Conservation (phyloP, 768 basidiomycete species). For the Xerocomus potaroensis region DNA sequence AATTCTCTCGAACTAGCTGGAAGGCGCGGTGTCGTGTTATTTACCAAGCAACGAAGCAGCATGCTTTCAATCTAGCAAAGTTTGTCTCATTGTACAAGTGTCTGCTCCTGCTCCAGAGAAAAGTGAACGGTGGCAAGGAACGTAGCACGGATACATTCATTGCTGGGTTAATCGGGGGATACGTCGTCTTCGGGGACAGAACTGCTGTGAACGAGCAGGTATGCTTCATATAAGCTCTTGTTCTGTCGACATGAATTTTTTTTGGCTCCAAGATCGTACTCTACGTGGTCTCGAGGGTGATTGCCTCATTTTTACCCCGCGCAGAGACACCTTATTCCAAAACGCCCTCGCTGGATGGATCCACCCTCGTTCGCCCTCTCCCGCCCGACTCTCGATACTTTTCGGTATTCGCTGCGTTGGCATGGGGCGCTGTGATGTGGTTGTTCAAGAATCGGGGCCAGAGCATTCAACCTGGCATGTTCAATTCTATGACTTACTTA, state of each 20-base stretch:
- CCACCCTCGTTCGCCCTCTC: slow-evolving; percentile 54
- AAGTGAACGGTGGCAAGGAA: slow-evolving; percentile 76
- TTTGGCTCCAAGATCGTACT: slow-evolving; percentile 75
- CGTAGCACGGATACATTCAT: slow-evolving; percentile 82
- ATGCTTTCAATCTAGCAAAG: slow-evolving; percentile 87
- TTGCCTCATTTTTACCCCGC: slow-evolving; percentile 89
- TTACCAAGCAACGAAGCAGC: slow-evolving; percentile 81
- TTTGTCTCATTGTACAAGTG: slow-evolving; percentile 95
- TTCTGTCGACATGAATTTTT: neutral
- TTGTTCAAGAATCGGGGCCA: slow-evolving; percentile 83
- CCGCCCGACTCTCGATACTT: slow-evolving; percentile 87
- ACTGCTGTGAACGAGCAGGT: slow-evolving; percentile 93
- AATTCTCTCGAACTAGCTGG: slow-evolving; percentile 50
- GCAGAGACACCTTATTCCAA: slow-evolving; percentile 52
- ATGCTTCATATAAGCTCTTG: slow-evolving; percentile 20
- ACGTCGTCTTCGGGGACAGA: slow-evolving; percentile 80
- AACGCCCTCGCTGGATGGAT: slow-evolving; percentile 36
- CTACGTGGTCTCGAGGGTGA: slow-evolving; percentile 89
- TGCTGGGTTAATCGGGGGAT: slow-evolving; percentile 90
- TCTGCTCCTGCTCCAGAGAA: slow-evolving; percentile 77
- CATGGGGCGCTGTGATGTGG: slow-evolving; percentile 98
- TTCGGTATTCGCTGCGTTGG: slow-evolving; percentile 78
- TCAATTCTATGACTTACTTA: slow-evolving; percentile 92
- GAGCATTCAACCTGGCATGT: slow-evolving; percentile 96
- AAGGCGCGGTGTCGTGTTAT: slow-evolving; percentile 61